These are phyloP conservation scores for Stachybotrys echinatus DNA, from an alignment of 2,329 filamentous ascomycete species.

Conservation along the genomic window DNA sequence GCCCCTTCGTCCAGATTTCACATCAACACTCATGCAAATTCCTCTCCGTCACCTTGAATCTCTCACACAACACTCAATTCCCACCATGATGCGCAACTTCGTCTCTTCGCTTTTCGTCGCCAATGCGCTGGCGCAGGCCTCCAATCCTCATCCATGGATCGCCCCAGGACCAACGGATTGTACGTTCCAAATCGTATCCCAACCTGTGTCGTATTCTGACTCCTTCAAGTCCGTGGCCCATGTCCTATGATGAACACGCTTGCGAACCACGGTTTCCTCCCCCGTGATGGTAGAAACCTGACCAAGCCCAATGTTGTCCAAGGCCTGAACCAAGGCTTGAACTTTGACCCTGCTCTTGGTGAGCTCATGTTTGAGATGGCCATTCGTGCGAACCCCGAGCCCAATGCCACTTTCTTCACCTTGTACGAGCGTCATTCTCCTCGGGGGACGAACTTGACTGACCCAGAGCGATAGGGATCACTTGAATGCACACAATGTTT, in stretches of 20 bases:
- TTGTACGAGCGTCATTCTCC: conserved; percentile 13
- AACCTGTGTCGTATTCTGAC: neutral
- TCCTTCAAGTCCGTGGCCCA: conserved; percentile 28
- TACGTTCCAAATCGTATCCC: neutral
- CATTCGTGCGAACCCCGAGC: conserved; percentile 33
- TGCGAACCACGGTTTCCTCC: conserved; percentile 26
- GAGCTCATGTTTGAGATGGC: conserved; percentile 36
- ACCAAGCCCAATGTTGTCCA: conserved; percentile 28
- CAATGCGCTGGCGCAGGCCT: too few relatives aligned
- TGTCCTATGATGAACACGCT: conserved; percentile 44
- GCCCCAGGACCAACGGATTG: neutral
- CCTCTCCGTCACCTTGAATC: too few relatives aligned
- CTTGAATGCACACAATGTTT: conserved; percentile 38
- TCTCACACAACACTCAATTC: neutral
- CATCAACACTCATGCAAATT: too few relatives aligned
- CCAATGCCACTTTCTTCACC: conserved; percentile 37
- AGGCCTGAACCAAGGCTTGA: conserved; percentile 33
- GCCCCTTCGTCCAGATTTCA: too few relatives aligned
- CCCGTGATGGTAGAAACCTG: conserved; percentile 37
- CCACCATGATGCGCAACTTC: neutral
- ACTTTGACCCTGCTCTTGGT: conserved; percentile 34
- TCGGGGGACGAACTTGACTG: neutral
- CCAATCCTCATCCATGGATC: neutral
- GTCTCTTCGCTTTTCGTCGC: neutral
- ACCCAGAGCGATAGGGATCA: conserved; percentile 22